phyloP scores from a whole-genome alignment of 768 basidiomycete species.

The Podaxis sp. region DNA sequence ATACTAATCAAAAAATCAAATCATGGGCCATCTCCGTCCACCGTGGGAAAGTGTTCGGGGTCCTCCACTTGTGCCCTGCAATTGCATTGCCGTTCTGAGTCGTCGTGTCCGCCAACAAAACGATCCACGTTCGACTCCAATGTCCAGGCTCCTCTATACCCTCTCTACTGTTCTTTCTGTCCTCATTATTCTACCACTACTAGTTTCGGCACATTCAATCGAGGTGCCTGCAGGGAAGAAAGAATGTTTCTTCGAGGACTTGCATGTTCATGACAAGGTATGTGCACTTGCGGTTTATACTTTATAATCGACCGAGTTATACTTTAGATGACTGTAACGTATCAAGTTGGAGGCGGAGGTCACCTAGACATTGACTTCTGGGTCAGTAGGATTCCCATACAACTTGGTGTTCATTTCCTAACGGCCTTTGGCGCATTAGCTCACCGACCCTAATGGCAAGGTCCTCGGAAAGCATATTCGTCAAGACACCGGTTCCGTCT shows the following conservation, averaged over 20 bases:
- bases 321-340: slow-evolving; percentile 94
- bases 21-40: slow-evolving; percentile 14
- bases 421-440: slow-evolving; percentile 42
- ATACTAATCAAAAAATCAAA: slow-evolving; percentile 16
- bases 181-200: slow-evolving; percentile 38
- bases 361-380: slow-evolving; percentile 98
- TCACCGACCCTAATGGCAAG: slow-evolving; percentile 71
- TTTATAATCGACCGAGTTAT: slow-evolving; percentile 9
- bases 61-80: slow-evolving; percentile 8
- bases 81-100: slow-evolving; percentile 3
- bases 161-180: slow-evolving; percentile 20
- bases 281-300: slow-evolving; percentile 7
- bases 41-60: slow-evolving; percentile 11
- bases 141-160: slow-evolving; percentile 13
- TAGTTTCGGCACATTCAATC: slow-evolving; percentile 66
- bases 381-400: slow-evolving; percentile 45
- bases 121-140: background rate
- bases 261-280: slow-evolving; percentile 89
- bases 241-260: slow-evolving; percentile 96
- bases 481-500: slow-evolving; percentile 85
- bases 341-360: slow-evolving; percentile 97
- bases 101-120: slow-evolving; percentile 14
- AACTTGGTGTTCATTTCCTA: slow-evolving; percentile 5
- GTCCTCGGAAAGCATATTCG: slow-evolving; percentile 79
- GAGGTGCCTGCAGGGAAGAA: slow-evolving; percentile 77